phyloP scores from a whole-genome alignment of 176 grass and related monocot species.

The Cenchrus purpureus region DNA sequence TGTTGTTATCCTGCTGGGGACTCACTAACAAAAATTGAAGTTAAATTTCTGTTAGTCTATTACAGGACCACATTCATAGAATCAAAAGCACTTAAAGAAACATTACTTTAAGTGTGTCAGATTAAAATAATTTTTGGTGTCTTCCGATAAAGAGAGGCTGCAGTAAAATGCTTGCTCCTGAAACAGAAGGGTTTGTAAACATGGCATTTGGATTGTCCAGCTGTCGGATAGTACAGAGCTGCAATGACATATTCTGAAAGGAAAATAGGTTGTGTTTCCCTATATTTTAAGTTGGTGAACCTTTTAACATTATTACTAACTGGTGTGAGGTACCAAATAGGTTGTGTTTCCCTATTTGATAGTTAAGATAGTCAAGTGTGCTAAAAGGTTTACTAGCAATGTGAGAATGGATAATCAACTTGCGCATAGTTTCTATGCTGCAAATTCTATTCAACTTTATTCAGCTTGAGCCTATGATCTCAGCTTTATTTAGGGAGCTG shows the following conservation, averaged over 20 bases:
- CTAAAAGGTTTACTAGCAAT: background rate
- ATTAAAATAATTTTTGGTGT: background rate
- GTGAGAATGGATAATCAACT: background rate
- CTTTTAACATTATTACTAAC: background rate
- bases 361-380: background rate
- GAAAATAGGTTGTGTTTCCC: background rate
- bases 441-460: background rate
- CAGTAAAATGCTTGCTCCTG: background rate
- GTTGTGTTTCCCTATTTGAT: background rate
- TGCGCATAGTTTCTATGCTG: background rate
- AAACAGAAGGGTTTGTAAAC: background rate
- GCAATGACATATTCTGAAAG: background rate
- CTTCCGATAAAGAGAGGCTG: background rate
- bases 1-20: background rate
- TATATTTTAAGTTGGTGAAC: background rate
- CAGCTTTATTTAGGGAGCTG: background rate
- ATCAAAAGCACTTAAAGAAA: background rate
- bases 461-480: background rate
- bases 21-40: background rate
- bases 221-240: background rate
- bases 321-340: background rate
- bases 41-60: background rate
- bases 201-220: background rate
- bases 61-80: background rate
- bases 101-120: background rate